Evolutionary conservation across 768 basidiomycete species (phyloP), one percentile per base, ranked within the genome.

Genomic region (Xanthoconium purpureum): DNA sequence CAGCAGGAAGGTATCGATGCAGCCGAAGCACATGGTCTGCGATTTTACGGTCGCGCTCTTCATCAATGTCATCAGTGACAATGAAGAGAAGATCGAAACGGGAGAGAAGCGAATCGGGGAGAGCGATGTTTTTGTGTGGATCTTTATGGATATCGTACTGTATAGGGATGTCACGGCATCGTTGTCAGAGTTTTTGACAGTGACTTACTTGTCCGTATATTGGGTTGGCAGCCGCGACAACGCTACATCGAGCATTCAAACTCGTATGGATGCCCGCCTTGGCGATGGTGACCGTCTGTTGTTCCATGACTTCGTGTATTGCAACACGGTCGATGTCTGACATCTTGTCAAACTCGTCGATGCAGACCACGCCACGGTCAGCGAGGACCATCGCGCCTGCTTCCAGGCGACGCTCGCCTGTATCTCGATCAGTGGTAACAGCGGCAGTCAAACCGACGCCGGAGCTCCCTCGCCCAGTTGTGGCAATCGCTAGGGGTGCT

Each of bases 291-390:
- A 99, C 96, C 0, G 97, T 99, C 70, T 99, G 97, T 72, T 98
- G 96, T 71, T 98, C 97, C 97, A 99, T 99, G 68, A 98, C 97
- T 83, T 99, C 97, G 75, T 99, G 97, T 66, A 99, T 99, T 35
- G 97, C 96, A 18, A 98, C 96, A 62, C 97, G 85, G 76, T 99
- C 97, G 62, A 98, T 82, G 69, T 99, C 97, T 29, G 93, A 95
- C 97, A 99, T 98, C 73, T 99, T 99, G 81, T 99, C 97, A 67
- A 99, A 99, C 74, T 99, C 97, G 73, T 99, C 97, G 64, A 99
- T 98, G 73, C 97, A 99, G 44, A 99, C 96, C 20, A 99, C 94
- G 17, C 97, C 97, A 63, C 96, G 87, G 73, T 99, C 97, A 30
- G 97, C 97, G 56, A 99, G 87, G 52, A 99, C 97, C 97, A 99